These are phyloP conservation scores for Parietichytrium sp. DNA, from an alignment of 108 stramenopile genomes.

Conservation along the genomic window DNA sequence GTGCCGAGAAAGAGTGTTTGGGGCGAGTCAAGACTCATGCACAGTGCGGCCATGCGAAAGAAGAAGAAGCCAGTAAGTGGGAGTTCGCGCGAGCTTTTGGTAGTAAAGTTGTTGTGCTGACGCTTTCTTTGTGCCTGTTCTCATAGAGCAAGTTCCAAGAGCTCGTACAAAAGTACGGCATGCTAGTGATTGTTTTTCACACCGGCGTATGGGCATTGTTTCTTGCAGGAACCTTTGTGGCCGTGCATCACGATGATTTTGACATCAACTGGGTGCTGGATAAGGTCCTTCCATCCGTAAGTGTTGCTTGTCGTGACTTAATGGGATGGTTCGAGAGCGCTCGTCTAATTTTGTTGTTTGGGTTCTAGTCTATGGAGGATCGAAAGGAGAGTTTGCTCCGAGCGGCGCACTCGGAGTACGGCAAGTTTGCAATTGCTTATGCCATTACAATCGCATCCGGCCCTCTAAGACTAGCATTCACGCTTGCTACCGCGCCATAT, in stretches of 20 bases:
- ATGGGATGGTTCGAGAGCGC: no score
- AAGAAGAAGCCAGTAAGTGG: no score
- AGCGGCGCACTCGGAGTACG: constrained; percentile 22
- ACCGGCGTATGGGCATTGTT: background rate
- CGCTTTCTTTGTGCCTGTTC: no score
- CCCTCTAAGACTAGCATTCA: background rate
- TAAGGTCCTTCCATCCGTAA: background rate
- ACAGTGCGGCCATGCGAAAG: no score
- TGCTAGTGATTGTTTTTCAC: constrained; percentile 12
- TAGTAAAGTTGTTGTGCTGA: no score
- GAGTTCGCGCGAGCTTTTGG: no score
- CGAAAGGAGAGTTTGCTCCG: constrained; percentile 14
- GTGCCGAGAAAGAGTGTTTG: no score
- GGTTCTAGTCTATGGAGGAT: no score
- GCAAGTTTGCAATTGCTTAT: constrained; percentile 32
- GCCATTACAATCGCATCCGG: background rate
- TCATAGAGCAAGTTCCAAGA: no score
- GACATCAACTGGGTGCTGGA: constrained; percentile 16
- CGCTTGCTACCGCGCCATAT: background rate
- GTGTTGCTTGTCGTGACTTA: no score
- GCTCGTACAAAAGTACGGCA: constrained; percentile 35
- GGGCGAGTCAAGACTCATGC: no score
- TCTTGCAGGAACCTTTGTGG: background rate
- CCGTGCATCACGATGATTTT: background rate
- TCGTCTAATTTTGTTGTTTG: no score